Evolutionary conservation across 108 stramenopile genomes (phyloP).

Genomic region (Nitzschia sp.): DNA sequence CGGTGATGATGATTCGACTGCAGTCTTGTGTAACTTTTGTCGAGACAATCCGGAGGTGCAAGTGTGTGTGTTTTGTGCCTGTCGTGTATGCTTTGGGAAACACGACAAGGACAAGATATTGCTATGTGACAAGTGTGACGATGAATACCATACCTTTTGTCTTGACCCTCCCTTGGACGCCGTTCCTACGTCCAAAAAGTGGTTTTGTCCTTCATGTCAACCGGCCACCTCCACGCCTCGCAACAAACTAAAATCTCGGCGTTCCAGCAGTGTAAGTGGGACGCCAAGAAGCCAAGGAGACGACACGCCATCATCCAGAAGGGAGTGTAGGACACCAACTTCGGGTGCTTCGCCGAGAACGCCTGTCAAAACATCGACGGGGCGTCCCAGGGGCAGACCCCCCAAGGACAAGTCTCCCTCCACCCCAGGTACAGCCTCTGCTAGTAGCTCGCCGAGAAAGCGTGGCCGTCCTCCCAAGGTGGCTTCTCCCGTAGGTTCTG

Average conservation of each 20-base stretch:
- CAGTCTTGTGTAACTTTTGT: constrained; percentile 54
- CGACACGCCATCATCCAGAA: constrained; percentile 20
- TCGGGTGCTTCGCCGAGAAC: neutral
- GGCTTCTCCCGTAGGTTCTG: constrained; percentile 1
- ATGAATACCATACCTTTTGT: constrained; percentile 58
- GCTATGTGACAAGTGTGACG: constrained; percentile 45
- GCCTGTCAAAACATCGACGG: constrained; percentile 14
- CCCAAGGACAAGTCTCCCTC: constrained; percentile 28
- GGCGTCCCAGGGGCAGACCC: constrained; percentile 30
- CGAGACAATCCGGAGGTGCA: constrained; percentile 59
- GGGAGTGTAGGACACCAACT: neutral
- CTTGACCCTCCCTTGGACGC: constrained; percentile 34
- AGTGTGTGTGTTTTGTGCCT: constrained; percentile 83
- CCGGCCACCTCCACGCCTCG: constrained; percentile 4
- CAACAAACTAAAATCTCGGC: constrained; percentile 1
- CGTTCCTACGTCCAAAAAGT: constrained; percentile 44
- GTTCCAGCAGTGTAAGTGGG: neutral
- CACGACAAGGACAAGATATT: constrained; percentile 51
- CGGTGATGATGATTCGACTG: neutral
- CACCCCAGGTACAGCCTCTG: neutral
- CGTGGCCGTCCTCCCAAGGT: constrained; percentile 34
- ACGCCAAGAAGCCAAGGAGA: neutral
- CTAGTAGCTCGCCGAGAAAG: constrained; percentile 20
- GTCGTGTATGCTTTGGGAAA: constrained; percentile 83
- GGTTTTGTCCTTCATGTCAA: constrained; percentile 55